Percentiles rank a stretch among this genome's conserved stretches.
Evolutionary conservation across 2,329 filamentous ascomycete genomes (phyloP).

Genomic region (Truncatella angustata): DNA sequence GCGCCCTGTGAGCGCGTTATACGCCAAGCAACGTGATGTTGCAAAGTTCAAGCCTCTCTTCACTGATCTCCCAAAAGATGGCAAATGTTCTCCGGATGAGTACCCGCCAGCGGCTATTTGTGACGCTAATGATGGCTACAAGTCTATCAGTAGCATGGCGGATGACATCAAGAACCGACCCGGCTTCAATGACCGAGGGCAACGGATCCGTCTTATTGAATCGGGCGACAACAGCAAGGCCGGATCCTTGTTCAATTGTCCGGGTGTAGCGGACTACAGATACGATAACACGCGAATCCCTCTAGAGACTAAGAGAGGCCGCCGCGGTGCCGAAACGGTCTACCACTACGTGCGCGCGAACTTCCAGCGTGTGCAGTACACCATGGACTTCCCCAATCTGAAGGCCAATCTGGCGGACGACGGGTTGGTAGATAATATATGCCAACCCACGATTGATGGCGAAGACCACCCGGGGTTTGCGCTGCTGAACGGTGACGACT

Average conservation of each 20-base stretch:
- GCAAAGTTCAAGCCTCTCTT: not conserved
- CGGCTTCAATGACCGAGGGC: not conserved
- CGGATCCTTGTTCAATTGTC: not conserved
- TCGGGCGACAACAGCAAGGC: not conserved
- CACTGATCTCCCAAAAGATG: not conserved
- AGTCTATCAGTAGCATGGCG: not conserved
- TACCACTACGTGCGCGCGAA: not conserved
- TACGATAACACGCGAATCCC: not conserved
- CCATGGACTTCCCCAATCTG: not conserved
- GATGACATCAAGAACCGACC: not conserved
- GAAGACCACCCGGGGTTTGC: conserved; percentile 3
- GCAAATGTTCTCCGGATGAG: conserved; percentile 3
- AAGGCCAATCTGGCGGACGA: conserved; percentile 1
- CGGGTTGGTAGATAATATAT: conserved; percentile 3
- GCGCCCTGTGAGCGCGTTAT: not conserved
- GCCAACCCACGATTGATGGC: not conserved
- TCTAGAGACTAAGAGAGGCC: not conserved
- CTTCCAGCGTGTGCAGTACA: not conserved
- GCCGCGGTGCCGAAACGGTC: not conserved
- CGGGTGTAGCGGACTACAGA: not conserved
- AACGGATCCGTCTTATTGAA: not conserved
- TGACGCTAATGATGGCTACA: not conserved
- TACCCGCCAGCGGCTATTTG: not conserved
- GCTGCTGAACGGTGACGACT: conserved; percentile 4
- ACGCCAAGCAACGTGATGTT: not conserved